Conservation (phyloP, 2,329 filamentous ascomycete genomes). For the Hypoxylon sp. region DNA sequence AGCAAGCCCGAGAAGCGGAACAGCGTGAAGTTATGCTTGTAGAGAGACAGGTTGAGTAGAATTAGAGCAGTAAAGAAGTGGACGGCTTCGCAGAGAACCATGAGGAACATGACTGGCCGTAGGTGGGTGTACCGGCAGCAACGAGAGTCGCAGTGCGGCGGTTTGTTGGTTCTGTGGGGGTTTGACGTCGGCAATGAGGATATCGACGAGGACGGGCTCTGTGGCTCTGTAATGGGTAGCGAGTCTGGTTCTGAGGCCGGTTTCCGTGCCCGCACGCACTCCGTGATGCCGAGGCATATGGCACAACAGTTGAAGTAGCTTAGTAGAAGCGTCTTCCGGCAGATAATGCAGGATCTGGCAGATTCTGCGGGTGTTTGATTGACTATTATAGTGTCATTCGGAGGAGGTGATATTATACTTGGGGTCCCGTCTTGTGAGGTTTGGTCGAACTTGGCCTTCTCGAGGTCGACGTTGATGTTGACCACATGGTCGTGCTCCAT, state of each 20-base stretch:
- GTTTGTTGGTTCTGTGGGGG: background rate
- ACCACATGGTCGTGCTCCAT: slow-evolving; percentile 38
- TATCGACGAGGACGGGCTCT: background rate
- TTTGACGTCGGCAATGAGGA: background rate
- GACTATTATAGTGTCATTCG: background rate
- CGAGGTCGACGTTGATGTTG: slow-evolving; percentile 24
- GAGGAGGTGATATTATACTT: slow-evolving; percentile 4
- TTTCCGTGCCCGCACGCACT: slow-evolving; percentile 13
- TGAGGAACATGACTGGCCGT: slow-evolving; percentile 30
- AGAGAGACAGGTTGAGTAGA: slow-evolving; percentile 33
- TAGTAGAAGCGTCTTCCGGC: slow-evolving; percentile 40
- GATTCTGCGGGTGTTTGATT: background rate
- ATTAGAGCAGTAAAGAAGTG: slow-evolving; percentile 8
- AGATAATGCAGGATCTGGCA: slow-evolving; percentile 37
- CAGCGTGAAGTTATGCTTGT: slow-evolving; percentile 30
- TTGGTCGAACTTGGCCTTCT: slow-evolving; percentile 20
- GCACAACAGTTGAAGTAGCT: slow-evolving; percentile 46
- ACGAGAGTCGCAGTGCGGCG: slow-evolving; percentile 26
- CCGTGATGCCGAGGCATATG: slow-evolving; percentile 35
- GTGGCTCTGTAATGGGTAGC: slow-evolving; percentile 12
- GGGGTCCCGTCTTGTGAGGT: slow-evolving; percentile 5
- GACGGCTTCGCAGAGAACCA: slow-evolving; percentile 31
- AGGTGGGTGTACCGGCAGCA: slow-evolving; percentile 40
- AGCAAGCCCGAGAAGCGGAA: slow-evolving; percentile 37
- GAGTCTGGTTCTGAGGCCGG: background rate